phyloP scores from a whole-genome alignment of 805 yeast genomes.

The Saccharomyces cerevisiae region DNA sequence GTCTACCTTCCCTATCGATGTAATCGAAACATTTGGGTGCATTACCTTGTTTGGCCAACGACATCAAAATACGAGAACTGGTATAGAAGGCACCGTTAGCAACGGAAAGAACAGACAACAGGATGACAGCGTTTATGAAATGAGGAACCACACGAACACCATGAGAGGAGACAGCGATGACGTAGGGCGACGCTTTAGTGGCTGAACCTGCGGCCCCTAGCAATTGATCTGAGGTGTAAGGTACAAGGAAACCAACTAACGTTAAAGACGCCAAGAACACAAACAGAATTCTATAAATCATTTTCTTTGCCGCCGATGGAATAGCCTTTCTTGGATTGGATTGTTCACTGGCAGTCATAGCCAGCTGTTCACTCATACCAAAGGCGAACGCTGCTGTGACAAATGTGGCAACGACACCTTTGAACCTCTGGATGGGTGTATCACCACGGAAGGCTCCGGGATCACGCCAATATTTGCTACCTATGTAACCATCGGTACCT shows the following conservation, averaged over 20 bases:
- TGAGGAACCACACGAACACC: slow-evolving; percentile 53
- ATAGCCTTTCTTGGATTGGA: slow-evolving; percentile 51
- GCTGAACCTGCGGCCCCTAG: slow-evolving; percentile 41
- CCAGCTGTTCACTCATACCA: slow-evolving; percentile 58
- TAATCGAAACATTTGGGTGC: slow-evolving; percentile 50
- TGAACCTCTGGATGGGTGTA: slow-evolving; percentile 35
- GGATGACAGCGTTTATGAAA: slow-evolving; percentile 55
- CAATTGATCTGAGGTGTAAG: slow-evolving; percentile 45
- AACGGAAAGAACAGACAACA: slow-evolving; percentile 51
- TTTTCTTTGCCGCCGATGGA: slow-evolving; percentile 64
- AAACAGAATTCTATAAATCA: slow-evolving; percentile 56
- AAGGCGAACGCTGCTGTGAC: slow-evolving; percentile 63
- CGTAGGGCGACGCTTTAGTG: slow-evolving; percentile 66
- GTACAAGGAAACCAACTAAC: slow-evolving; percentile 52
- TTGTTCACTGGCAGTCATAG: slow-evolving; percentile 66
- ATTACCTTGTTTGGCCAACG: slow-evolving; percentile 51
- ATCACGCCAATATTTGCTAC: slow-evolving; percentile 49
- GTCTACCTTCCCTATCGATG: slow-evolving; percentile 60
- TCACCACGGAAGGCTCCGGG: slow-evolving; percentile 57
- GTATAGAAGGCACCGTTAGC: slow-evolving; percentile 52
- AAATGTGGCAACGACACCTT: slow-evolving; percentile 57
- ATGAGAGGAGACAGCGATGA: slow-evolving; percentile 52
- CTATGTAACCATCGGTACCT: slow-evolving; percentile 43
- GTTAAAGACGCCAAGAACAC: slow-evolving; percentile 48
- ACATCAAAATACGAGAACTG: slow-evolving; percentile 42